A percentile compares a stretch with the other conserved stretches of the same genome.
These are phyloP conservation scores for Ophioceras dolichostomum DNA, from an alignment of 2,329 filamentous ascomycete genomes.

Conservation along the genomic window DNA sequence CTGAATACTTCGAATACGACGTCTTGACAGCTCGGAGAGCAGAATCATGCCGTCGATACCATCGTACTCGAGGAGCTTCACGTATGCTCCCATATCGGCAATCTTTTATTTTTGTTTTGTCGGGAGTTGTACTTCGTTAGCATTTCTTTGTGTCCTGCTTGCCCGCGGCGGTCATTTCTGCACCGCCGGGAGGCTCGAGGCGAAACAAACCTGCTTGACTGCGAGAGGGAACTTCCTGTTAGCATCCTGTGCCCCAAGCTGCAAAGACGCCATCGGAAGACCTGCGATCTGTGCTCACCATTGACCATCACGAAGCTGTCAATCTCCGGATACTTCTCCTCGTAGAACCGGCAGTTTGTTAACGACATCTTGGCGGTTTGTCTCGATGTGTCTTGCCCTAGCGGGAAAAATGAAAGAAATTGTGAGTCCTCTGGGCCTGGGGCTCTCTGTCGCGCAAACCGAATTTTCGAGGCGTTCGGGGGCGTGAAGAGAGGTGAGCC, in stretches of 20 bases:
- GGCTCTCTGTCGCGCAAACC: no score
- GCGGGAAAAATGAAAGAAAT: conserved; percentile 9
- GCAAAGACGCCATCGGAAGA: neutral
- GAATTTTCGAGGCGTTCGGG: no score
- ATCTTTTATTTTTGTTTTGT: conserved; percentile 50
- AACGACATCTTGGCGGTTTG: conserved; percentile 23
- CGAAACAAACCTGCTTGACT: conserved; percentile 49
- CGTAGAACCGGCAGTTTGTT: conserved; percentile 25
- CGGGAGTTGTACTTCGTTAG: no score
- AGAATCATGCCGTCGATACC: conserved; percentile 99
- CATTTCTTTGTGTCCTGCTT: no score
- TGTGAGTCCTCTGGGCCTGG: no score
- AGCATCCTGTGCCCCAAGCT: neutral
- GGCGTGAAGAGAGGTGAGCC: no score
- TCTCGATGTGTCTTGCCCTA: conserved; percentile 8
- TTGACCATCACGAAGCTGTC: conserved; percentile 99
- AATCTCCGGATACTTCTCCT: conserved; percentile 76
- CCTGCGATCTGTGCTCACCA: conserved; percentile 45
- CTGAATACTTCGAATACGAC: conserved; percentile 97
- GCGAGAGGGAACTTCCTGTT: no score
- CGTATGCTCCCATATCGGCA: conserved; percentile 99
- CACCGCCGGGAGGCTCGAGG: no score
- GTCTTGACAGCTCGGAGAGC: conserved; percentile 89
- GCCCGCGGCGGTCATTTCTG: no score
- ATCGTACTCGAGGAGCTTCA: conserved; percentile 98